Base-by-base conservation (phyloP, 345 rosid species). In the Citrus cavaleriei region DNA sequence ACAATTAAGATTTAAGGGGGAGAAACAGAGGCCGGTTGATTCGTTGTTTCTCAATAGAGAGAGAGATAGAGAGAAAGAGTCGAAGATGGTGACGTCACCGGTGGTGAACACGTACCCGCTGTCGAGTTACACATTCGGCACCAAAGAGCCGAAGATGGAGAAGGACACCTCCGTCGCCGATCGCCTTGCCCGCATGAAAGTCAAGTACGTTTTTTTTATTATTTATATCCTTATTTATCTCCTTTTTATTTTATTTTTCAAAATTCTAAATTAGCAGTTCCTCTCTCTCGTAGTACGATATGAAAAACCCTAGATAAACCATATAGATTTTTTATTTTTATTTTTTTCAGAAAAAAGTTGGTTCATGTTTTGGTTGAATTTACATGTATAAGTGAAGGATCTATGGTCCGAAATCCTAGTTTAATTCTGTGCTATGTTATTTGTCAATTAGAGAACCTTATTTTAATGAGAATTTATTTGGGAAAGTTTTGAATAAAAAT, bases 121-220 rank as follows among this genome's bases (percentile, higher is more conserved):
- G 63, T 89, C 98, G 63, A 95, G 95, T 88, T 93, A 95, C 90
- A 92, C 98, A 62, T 95, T 93, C 78, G 96, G 98, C 71, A 93
- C 97, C 76, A 93, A 95, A 79, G 99, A 95, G 83, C 97, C 98
- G 0, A 95, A 95, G 91, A 91, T 95, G 85, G 98, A 93, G 83
- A 93, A 92, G 82, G 98, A 95, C 78, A 93, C 96, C 70, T 93
- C 99, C 76, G 98, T 92, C 73, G 97, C 98, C 63, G 98, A 93
- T 83, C 97, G 99, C 27, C 98, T 93, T 49, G 99, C 98, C 82
- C 99, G 99, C 78, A 93, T 93, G 98, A 95, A 93, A 95, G 88
- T 91, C 89, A 95, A 92, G 99, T 95, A 85, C 57, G 83, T 54
- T 24, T n/a, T 30, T 35, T 35, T 35, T 0, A 0, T 2, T 8